Evolutionary conservation across 371 early-diverging fungal genomes (phyloP).

Genomic region (Mycotypha africana): DNA sequence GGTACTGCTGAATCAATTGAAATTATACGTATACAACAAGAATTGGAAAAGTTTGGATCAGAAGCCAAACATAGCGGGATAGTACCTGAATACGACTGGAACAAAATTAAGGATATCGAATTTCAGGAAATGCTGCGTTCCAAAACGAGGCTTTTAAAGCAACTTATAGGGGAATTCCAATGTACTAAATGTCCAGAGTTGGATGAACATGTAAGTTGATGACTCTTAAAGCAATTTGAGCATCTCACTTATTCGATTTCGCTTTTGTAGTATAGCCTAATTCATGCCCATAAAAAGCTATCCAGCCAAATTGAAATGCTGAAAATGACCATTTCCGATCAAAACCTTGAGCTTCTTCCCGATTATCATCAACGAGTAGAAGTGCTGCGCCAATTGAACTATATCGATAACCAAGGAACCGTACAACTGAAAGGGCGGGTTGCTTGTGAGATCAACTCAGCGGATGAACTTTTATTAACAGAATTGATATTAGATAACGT

Average conservation of each 20-base stretch:
- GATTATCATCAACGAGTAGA: conserved; percentile 88
- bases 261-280: conserved; percentile 51
- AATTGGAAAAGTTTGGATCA: conserved; percentile 49
- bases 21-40: conserved; percentile 37
- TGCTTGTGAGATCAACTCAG: conserved; percentile 98
- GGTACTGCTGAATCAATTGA: conserved; percentile 43
- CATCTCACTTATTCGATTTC: no score
- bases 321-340: conserved; percentile 75
- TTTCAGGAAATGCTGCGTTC: conserved; percentile 65
- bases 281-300: conserved; percentile 65
- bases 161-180: conserved; percentile 50
- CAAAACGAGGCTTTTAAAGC: conserved; percentile 44
- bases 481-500: conserved; percentile 98
- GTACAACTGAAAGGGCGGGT: conserved; percentile 98
- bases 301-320: conserved; percentile 69
- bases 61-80: conserved; percentile 40
- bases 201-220: conserved; percentile 60
- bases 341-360: conserved; percentile 88
- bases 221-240: background rate
- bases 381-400: conserved; percentile 74
- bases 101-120: conserved; percentile 77
- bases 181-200: conserved; percentile 84
- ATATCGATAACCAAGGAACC: conserved; percentile 78
- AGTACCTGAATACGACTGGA: conserved; percentile 63
- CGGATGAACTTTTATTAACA: conserved; percentile 95